These are phyloP conservation scores for Aspergillus sojae DNA, from an alignment of 2,329 filamentous ascomycete genomes.

Conservation along the genomic window DNA sequence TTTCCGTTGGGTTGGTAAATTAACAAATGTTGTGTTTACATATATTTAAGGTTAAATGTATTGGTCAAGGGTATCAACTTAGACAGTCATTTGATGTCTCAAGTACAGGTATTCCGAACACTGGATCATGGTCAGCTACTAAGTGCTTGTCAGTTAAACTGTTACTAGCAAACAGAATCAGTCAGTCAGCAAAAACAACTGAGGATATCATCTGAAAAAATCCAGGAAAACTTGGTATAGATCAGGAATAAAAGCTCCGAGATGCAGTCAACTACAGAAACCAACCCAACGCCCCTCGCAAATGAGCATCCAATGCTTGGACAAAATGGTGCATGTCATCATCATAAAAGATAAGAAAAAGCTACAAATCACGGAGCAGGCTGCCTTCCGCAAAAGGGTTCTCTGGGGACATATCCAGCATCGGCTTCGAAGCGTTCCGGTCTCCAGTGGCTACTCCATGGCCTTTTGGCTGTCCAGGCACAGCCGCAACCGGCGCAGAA, in stretches of 20 bases:
- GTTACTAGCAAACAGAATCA: neutral
- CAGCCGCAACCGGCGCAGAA: conserved; percentile 19
- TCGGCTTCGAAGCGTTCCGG: conserved; percentile 41
- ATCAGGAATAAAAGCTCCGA: neutral
- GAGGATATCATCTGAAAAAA: neutral
- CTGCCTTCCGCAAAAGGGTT: conserved; percentile 51
- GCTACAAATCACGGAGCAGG: conserved; percentile 32
- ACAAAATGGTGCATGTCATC: neutral
- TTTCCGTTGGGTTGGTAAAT: neutral
- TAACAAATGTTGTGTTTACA: neutral
- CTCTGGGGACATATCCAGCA: conserved; percentile 46
- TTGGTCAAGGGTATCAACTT: neutral
- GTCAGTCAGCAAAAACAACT: neutral
- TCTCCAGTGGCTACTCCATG: conserved; percentile 46
- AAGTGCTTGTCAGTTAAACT: neutral
- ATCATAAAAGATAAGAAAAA: neutral
- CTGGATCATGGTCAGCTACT: neutral
- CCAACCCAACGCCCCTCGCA: neutral
- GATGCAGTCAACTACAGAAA: neutral
- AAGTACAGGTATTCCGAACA: neutral
- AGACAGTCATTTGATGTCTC: neutral
- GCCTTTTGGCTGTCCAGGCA: conserved; percentile 29
- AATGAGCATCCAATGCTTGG: neutral
- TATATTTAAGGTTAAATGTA: neutral
- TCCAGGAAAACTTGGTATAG: neutral